phyloP scores from a whole-genome alignment of 164 flowering plant genomes.

The Tetrastigma voinierianum region DNA sequence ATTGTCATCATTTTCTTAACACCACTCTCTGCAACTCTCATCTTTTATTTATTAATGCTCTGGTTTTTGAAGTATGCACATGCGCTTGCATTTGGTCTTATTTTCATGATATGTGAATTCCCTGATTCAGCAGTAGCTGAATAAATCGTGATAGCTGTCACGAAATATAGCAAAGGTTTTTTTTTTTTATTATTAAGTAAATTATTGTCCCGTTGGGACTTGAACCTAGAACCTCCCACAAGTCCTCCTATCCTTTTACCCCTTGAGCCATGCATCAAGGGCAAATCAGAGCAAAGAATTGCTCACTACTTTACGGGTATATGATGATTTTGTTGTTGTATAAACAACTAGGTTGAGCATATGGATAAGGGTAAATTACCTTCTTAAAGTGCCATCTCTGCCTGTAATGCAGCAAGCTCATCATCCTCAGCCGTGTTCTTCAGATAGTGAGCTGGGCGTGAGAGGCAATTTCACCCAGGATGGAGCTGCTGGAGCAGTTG shows the following conservation, averaged over 20 bases:
- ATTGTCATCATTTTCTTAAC: not conserved
- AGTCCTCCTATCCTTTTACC: too few species aligned
- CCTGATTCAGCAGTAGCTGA: not conserved
- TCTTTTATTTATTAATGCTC: not conserved
- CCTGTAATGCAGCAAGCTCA: conserved; percentile 24
- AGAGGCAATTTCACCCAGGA: too few species aligned
- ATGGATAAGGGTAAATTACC: conserved; percentile 2
- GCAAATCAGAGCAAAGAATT: not conserved
- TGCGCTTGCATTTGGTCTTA: not conserved
- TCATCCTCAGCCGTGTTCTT: conserved; percentile 22
- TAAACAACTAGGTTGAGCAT: not conserved
- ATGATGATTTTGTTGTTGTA: not conserved
- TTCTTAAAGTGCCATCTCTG: conserved; percentile 25
- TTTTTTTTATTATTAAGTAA: too few species aligned
- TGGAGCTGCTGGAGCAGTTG: conserved; percentile 16
- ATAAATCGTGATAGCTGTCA: too few species aligned
- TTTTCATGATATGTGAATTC: not conserved
- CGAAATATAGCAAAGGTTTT: too few species aligned
- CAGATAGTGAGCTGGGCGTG: conserved; percentile 6
- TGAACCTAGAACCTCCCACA: too few species aligned
- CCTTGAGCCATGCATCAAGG: too few species aligned
- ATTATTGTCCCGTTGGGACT: too few species aligned
- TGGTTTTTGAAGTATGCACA: not conserved
- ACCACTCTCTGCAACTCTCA: not conserved
- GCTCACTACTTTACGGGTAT: too few species aligned